These are phyloP conservation scores for Pseudonectria buxi DNA, from an alignment of 2,329 filamentous ascomycete species.

Conservation along the genomic window DNA sequence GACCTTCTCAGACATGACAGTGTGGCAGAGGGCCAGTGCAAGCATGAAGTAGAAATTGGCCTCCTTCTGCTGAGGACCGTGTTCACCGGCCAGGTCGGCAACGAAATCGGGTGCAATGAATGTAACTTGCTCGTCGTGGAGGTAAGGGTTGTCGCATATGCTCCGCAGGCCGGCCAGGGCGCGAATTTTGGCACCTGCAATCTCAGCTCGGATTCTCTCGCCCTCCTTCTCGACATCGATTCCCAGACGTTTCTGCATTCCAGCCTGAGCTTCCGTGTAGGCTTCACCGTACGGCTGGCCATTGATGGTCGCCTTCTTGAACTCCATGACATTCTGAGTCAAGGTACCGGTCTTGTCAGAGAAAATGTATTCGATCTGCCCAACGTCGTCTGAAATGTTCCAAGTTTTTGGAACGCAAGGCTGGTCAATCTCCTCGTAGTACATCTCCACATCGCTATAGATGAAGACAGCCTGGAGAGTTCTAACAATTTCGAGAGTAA, in stretches of 20 bases:
- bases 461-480: conserved; percentile 95
- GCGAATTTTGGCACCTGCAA: conserved; percentile 65
- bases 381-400: conserved; percentile 98
- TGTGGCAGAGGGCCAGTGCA: conserved; percentile 89
- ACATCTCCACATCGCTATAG: conserved; percentile 94
- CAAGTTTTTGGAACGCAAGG: conserved; percentile 95
- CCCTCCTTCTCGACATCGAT: conserved; percentile 79
- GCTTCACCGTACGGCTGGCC: conserved; percentile 95
- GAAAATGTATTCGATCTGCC: conserved; percentile 98
- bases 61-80: conserved; percentile 66
- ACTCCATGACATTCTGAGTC: conserved; percentile 98
- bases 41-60: conserved; percentile 92
- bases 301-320: conserved; percentile 97
- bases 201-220: conserved; percentile 65
- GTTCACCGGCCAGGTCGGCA: conserved; percentile 70
- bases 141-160: conserved; percentile 82
- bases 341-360: conserved; percentile 96
- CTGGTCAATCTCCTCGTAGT: conserved; percentile 89
- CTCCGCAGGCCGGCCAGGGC: conserved; percentile 68
- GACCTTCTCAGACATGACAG: conserved; percentile 83
- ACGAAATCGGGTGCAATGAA: conserved; percentile 91
- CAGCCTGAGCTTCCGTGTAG: conserved; percentile 93
- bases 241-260: conserved; percentile 88
- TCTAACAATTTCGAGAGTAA: conserved; percentile 91
- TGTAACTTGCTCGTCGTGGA: conserved; percentile 82